Evolutionary conservation across 2,329 filamentous ascomycete genomes (phyloP), one percentile per base, ranked within the genome.

Genomic region (Exophiala bonariae): DNA sequence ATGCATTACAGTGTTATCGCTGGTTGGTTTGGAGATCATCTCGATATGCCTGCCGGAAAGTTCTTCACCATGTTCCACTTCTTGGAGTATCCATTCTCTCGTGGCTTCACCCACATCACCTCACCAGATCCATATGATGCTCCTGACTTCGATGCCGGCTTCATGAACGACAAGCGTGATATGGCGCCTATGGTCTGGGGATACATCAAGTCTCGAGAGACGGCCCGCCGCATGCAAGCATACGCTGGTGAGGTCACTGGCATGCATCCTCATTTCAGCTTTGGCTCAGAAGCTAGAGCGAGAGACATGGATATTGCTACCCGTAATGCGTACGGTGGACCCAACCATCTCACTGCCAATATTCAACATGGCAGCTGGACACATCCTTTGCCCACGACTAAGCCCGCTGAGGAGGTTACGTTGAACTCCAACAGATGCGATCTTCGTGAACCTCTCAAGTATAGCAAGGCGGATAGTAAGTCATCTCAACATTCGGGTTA

Each of bases 51-150:
- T 0, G 79, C 84, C 1, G 86, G 86, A 56, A 89, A 89, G 55
- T 89, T 88, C 76, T 89, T 89, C 72, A 86, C 82, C 61, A 89
- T 89, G 85, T 89, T 89, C 77, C 84, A 88, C 66, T 89, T 89
- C 78, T 66, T 89, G 60, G 66, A 60, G 56, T 62, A 52, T 59
- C 85, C 85, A 1, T 89, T 88, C 78, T 86, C 82, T 13, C 81
- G 86, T 57, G 86, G 86, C 7, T 82, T 68, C 42, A 87, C 80
- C 2, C 83, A 89, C 67, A 87, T 89, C 63, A 77, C 74, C 50
- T 85, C 79, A n/a, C 70, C 86, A 2, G 80, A 87, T 58, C 83
- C 85, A 13, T 91, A 91, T 61, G 86, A 84, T 36, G 72, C 75
- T 11, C 86, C 86, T 0, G 87, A 90, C 70, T 90, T 91, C 59